phyloP scores from a whole-genome alignment of 176 grass and related monocot species.

The Oryza australiensis region DNA sequence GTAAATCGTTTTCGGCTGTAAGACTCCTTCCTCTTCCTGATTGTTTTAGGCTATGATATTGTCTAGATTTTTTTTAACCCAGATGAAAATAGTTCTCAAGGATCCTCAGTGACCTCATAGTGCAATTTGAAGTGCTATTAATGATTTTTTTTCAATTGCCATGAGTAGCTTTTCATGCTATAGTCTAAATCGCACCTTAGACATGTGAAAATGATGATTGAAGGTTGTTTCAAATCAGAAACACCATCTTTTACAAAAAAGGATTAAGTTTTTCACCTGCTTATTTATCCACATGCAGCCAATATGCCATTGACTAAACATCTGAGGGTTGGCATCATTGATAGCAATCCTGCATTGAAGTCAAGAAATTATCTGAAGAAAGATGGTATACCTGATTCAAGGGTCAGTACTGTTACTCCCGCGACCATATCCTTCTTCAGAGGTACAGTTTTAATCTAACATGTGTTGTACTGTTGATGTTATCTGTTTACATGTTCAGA shows the following conservation, averaged over 20 bases:
- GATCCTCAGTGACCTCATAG: not conserved
- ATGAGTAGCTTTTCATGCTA: not conserved
- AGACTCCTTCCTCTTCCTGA: not conserved
- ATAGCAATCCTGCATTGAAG: slow-evolving; percentile 71
- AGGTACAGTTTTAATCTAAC: slow-evolving; percentile 52
- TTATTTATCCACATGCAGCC: slow-evolving; percentile 47
- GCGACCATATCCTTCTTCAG: slow-evolving; percentile 86
- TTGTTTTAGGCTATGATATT: not conserved
- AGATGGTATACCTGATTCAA: slow-evolving; percentile 68
- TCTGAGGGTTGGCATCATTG: slow-evolving; percentile 66
- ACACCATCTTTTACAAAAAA: not conserved
- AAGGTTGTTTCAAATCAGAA: slow-evolving; percentile 15
- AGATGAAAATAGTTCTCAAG: not conserved
- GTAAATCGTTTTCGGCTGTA: not conserved
- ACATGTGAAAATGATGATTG: slow-evolving; percentile 1
- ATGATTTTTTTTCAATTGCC: not conserved
- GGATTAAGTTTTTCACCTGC: not conserved
- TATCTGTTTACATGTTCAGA: not conserved
- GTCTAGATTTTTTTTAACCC: not conserved
- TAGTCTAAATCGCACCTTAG: not conserved
- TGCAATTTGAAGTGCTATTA: not conserved
- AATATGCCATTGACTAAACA: slow-evolving; percentile 78
- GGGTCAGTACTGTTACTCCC: slow-evolving; percentile 91
- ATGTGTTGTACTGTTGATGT: not conserved
- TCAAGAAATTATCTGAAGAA: slow-evolving; percentile 61